Conservation (phyloP, 306 rosid species). For the Lathyrus tuberosus region DNA sequence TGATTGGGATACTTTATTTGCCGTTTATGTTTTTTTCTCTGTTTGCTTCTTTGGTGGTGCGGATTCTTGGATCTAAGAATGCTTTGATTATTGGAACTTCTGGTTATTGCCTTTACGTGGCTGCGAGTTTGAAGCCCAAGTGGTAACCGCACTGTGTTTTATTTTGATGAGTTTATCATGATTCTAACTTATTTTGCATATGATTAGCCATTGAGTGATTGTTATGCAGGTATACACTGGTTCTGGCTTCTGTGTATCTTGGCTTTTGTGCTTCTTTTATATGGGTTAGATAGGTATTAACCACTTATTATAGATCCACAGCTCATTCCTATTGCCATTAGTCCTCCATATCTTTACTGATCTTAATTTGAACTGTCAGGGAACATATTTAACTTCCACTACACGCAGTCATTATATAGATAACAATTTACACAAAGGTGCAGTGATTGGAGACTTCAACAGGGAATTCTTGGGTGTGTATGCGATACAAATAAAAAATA, state of each 20-base stretch:
- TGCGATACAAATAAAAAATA: too few relatives aligned
- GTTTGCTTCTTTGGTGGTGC: slow-evolving; percentile 69
- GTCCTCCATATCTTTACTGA: too few relatives aligned
- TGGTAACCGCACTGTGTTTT: slow-evolving; percentile 52
- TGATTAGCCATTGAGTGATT: slow-evolving; percentile 25
- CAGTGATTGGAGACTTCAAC: too few relatives aligned
- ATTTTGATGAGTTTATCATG: not conserved
- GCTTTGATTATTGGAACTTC: slow-evolving; percentile 82
- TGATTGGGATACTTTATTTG: too few relatives aligned
- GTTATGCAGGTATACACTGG: slow-evolving; percentile 83
- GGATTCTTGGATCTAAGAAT: slow-evolving; percentile 71
- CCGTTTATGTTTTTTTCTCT: too few relatives aligned
- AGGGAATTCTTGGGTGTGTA: too few relatives aligned
- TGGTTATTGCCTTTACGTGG: slow-evolving; percentile 85
- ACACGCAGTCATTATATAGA: too few relatives aligned
- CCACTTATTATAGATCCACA: too few relatives aligned
- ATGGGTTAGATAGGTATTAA: slow-evolving; percentile 85
- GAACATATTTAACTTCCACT: slow-evolving; percentile 86
- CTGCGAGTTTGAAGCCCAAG: slow-evolving; percentile 81
- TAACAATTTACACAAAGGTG: too few relatives aligned
- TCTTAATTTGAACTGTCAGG: too few relatives aligned
- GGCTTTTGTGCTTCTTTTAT: slow-evolving; percentile 95
- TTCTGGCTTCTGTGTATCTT: slow-evolving; percentile 86
- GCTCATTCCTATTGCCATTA: too few relatives aligned
- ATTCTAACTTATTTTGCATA: not conserved